These are phyloP conservation scores for Balansia obtecta DNA, from an alignment of 2,329 filamentous ascomycete genomes.

Conservation along the genomic window DNA sequence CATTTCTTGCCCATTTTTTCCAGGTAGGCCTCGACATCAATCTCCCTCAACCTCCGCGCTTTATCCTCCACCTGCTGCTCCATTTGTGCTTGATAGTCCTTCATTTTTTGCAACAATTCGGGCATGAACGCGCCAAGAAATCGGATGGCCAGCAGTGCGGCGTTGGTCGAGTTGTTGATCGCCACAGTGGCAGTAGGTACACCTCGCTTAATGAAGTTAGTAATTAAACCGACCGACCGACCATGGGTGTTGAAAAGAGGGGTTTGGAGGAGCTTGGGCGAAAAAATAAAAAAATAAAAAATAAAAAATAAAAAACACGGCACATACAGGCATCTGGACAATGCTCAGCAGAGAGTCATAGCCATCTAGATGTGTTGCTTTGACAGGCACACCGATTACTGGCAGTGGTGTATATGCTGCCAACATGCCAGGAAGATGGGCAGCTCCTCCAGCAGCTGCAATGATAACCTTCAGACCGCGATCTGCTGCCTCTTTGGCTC, in stretches of 20 bases:
- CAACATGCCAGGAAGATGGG: constrained; percentile 63
- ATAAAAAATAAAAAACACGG: not conserved
- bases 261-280: too few relatives aligned
- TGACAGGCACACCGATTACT: constrained; percentile 68
- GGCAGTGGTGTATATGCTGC: constrained; percentile 59
- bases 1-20: constrained; percentile 20
- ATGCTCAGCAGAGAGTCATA: constrained; percentile 61
- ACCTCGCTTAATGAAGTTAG: constrained; percentile 31
- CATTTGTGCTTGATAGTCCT: constrained; percentile 49
- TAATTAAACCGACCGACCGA: constrained; percentile 16
- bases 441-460: constrained; percentile 63
- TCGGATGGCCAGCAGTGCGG: constrained; percentile 56
- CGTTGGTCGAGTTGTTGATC: constrained; percentile 72
- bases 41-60: constrained; percentile 41
- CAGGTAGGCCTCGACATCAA: constrained; percentile 45
- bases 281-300: too few relatives aligned
- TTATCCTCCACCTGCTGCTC: constrained; percentile 52
- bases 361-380: constrained; percentile 60
- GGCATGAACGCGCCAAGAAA: constrained; percentile 49
- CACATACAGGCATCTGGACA: constrained; percentile 60
- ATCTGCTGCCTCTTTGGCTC: constrained; percentile 49
- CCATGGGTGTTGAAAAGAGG: constrained; percentile 7
- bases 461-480: constrained; percentile 63
- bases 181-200: constrained; percentile 64
- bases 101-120: constrained; percentile 44